Conservation (phyloP, 345 rosid genomes). For the Lepidium sativum region DNA sequence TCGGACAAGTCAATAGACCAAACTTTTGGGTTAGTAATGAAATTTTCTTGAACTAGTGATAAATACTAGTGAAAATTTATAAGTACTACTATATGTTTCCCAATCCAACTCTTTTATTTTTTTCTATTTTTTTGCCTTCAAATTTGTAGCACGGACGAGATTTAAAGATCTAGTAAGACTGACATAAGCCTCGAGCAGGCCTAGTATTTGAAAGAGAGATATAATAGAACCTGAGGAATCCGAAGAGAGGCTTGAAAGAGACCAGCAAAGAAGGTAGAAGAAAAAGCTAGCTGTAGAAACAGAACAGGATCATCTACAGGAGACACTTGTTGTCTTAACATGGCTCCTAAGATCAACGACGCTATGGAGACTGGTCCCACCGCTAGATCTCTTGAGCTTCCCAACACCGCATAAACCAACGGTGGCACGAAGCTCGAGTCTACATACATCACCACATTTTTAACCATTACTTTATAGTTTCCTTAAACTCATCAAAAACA, state of each 20-base stretch:
- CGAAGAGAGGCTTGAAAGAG: constrained; percentile 89
- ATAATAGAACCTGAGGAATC: constrained; percentile 54
- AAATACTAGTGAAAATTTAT: no score
- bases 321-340: constrained; percentile 82
- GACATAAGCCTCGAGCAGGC: neutral
- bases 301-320: constrained; percentile 49
- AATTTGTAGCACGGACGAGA: neutral
- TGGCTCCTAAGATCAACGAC: constrained; percentile 86
- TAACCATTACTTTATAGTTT: no score
- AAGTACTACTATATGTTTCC: no score
- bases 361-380: constrained; percentile 96
- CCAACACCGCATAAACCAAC: constrained; percentile 81
- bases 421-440: constrained; percentile 99
- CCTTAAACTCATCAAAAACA: neutral
- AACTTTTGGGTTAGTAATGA: no score
- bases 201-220: neutral
- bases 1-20: no score
- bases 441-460: constrained; percentile 8
- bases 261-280: constrained; percentile 93
- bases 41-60: no score
- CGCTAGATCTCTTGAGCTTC: constrained; percentile 93
- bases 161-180: neutral
- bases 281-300: constrained; percentile 82
- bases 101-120: no score
- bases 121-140: neutral